Evolutionary conservation across 345 rosid species (phyloP).

Genomic region (Geranium rotundifolium): DNA sequence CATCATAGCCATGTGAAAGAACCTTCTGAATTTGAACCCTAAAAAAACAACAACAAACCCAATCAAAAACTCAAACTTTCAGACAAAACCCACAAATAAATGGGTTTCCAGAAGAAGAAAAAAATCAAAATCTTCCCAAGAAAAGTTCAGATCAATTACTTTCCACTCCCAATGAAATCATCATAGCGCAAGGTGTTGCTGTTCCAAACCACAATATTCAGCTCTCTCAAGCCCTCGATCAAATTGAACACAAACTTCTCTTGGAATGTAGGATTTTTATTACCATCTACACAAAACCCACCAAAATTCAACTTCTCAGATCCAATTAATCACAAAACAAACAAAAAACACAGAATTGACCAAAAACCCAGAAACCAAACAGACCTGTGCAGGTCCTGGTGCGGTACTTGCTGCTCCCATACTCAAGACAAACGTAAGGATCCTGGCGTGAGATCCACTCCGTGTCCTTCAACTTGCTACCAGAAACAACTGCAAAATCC

Average conservation of each 20-base stretch:
- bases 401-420: slow-evolving; percentile 17
- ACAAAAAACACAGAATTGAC: not conserved
- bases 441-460: slow-evolving; percentile 21
- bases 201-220: slow-evolving; percentile 57
- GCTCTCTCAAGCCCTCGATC: slow-evolving; percentile 75
- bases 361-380: not conserved
- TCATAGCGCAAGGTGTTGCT: slow-evolving; percentile 55
- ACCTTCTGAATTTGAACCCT: slow-evolving; percentile 74
- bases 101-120: not conserved
- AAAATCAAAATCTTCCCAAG: not conserved
- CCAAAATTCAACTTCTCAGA: not conserved
- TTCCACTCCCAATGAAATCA: slow-evolving; percentile 81
- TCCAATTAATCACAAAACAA: not conserved
- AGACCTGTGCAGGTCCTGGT: slow-evolving; percentile 18
- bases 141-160: slow-evolving; percentile 22
- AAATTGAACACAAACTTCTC: slow-evolving; percentile 69
- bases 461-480: slow-evolving; percentile 16
- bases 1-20: slow-evolving; percentile 69
- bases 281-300: slow-evolving; percentile 51
- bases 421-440: slow-evolving; percentile 17
- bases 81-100: not conserved
- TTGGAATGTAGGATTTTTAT: slow-evolving; percentile 67
- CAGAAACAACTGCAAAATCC: slow-evolving; percentile 14
- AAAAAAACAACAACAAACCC: slow-evolving; percentile 5
- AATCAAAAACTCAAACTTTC: slow-evolving; percentile 1